Conservation (phyloP, 2,329 filamentous ascomycete species). For the Pezicula radicicola region DNA sequence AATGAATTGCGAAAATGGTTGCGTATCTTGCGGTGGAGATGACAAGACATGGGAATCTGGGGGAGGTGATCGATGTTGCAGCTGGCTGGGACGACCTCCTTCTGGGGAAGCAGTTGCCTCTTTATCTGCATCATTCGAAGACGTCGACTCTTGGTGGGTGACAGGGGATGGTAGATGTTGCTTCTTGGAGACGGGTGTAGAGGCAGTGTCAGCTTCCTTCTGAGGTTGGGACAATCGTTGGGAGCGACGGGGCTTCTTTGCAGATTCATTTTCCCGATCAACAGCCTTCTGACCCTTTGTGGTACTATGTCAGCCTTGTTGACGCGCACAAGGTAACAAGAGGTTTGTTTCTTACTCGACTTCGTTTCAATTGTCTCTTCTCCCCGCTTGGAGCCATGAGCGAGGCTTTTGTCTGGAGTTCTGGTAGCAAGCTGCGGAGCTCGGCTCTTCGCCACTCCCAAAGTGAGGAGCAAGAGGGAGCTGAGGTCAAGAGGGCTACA, state of each 20-base stretch:
- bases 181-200: slow-evolving; percentile 59
- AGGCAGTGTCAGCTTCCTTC: slow-evolving; percentile 32
- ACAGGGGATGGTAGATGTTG: slow-evolving; percentile 78
- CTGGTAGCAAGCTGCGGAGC: background rate
- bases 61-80: slow-evolving; percentile 38
- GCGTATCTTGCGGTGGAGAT: slow-evolving; percentile 71
- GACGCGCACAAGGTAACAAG: slow-evolving; percentile 15
- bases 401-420: background rate
- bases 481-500: background rate
- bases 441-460: background rate
- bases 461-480: background rate
- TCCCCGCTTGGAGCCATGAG: slow-evolving; percentile 53
- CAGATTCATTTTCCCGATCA: slow-evolving; percentile 19
- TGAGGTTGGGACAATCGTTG: slow-evolving; percentile 62
- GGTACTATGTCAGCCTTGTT: slow-evolving; percentile 17
- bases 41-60: slow-evolving; percentile 35
- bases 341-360: slow-evolving; percentile 54
- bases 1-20: slow-evolving; percentile 77
- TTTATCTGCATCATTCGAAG: slow-evolving; percentile 56
- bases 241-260: slow-evolving; percentile 83
- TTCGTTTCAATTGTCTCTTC: slow-evolving; percentile 83
- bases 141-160: slow-evolving; percentile 64
- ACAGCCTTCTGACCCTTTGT: slow-evolving; percentile 15
- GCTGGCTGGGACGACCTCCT: slow-evolving; percentile 54
- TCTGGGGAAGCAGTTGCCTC: slow-evolving; percentile 71